Conservation (phyloP, 2,329 filamentous ascomycete species). For the Cladosporium sp. region DNA sequence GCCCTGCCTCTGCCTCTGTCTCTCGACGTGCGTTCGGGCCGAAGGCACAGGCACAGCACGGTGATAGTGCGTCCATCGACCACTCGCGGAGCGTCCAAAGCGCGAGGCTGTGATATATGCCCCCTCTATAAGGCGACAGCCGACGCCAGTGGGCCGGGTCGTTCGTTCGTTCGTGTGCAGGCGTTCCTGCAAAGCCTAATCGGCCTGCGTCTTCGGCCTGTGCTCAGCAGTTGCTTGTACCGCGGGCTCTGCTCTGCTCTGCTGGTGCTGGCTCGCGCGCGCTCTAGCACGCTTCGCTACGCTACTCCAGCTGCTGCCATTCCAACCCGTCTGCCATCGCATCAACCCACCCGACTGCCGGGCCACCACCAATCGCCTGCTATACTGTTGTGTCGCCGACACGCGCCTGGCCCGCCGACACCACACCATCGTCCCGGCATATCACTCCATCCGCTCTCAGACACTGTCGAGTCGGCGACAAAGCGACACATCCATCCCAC, state of each 20-base stretch:
- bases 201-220: constrained; percentile 2
- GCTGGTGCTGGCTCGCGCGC: background rate
- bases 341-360: background rate
- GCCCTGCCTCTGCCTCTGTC: no score
- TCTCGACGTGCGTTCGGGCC: background rate
- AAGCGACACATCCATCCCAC: constrained; percentile 1
- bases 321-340: background rate
- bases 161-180: background rate
- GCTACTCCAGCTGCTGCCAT: background rate
- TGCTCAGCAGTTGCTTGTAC: background rate
- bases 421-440: no score
- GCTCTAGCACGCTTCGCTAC: background rate
- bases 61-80: background rate
- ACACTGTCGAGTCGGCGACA: background rate
- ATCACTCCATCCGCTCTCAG: background rate
- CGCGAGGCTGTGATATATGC: background rate
- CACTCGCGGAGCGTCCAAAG: background rate
- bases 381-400: background rate
- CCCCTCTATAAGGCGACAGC: background rate
- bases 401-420: background rate
- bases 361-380: background rate
- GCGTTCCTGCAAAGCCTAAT: background rate
- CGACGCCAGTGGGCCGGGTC: constrained; percentile 49
- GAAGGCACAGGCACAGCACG: background rate
- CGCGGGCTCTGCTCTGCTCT: background rate